Evolutionary conservation across 2,329 filamentous ascomycete species (phyloP), one percentile per base, ranked within the genome.

Genomic region (Dothiorella sarmentorum): DNA sequence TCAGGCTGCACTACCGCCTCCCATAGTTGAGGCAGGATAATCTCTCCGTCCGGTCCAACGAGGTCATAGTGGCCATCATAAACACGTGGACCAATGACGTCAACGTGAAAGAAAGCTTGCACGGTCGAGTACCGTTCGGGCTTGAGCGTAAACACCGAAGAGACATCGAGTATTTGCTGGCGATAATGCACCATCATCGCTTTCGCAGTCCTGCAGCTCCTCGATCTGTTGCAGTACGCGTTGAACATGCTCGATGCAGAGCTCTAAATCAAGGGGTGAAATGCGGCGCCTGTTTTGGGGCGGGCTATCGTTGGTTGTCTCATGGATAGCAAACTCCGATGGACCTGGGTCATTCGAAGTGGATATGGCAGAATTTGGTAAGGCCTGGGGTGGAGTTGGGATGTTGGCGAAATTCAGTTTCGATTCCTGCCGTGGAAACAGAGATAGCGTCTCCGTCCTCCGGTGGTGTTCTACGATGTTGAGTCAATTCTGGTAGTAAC

Each of bases 61-160:
- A 80, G 72, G 58, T 79, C 75, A 65, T 78, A 80, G 61, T 77
- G 74, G 24, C 76, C 75, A 59, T 74, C 69, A 27, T 74, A 71
- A 7, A 80, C 76, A 58, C 76, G 75, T 33, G 72, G 71, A 33
- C 75, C 5, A 7, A 22, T 24, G 45, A 82, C 84, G 69, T 78
- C 91, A 91, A 95, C 2, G 87, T 93, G 67, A 86, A 84, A 73
- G 91, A 96, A 27, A 95, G 73, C 62, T 92, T 85, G 75, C 87
- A 96, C 1, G 92, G 92, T 37, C 47, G n/a, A 51, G 47, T 1
- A 51, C 9, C 11, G 13, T 31, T 3, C 20, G 22, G 9, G 47
- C 38, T 31, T 20, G 20, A 18, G 31, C 15, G 15, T 24, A 51
- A 7, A 31, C 31, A 37, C 38, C 20, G 18, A 51, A 9, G 15